Percentiles rank a stretch among this genome's conserved stretches.
Evolutionary conservation across 441 rosid genomes (phyloP).

Genomic region (Corymbia citriodora): DNA sequence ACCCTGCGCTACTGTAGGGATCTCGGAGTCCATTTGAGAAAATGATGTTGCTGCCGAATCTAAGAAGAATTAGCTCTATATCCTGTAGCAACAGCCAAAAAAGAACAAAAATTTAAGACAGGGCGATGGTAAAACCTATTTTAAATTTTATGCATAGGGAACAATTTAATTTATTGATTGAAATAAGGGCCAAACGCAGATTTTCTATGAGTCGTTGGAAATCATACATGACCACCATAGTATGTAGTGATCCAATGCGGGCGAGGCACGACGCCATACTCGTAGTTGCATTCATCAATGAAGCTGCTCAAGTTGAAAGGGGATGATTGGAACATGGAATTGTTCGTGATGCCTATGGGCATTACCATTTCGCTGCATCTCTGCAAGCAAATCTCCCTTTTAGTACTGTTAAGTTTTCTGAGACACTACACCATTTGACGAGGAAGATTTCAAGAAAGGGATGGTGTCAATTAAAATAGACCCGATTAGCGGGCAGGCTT

Average conservation of each 20-base stretch:
- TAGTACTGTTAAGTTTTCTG: rapidly evolving
- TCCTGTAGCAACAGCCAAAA: not conserved
- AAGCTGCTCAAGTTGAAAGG: not conserved
- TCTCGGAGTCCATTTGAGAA: not conserved
- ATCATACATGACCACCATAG: not conserved
- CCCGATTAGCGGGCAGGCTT: not conserved
- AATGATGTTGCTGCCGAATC: not conserved
- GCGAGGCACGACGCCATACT: not conserved
- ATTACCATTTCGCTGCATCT: slow-evolving; percentile 23
- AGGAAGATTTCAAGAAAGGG: not conserved
- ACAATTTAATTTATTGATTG: not conserved
- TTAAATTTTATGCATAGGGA: not conserved
- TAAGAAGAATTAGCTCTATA: not conserved
- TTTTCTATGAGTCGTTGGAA: not conserved
- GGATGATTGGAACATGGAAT: slow-evolving; percentile 8
- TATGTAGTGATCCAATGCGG: not conserved
- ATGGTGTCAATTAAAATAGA: not conserved
- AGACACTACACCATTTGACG: not conserved
- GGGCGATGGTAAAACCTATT: not conserved
- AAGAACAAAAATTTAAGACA: not conserved
- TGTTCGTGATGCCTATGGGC: slow-evolving; percentile 8
- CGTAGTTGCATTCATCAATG: not conserved
- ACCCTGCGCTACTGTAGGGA: not conserved
- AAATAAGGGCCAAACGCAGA: not conserved
- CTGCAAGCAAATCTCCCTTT: not conserved